These are phyloP conservation scores for Kalmanozyma brasiliensis DNA, from an alignment of 1,284 basidiomycete species.

Conservation along the genomic window DNA sequence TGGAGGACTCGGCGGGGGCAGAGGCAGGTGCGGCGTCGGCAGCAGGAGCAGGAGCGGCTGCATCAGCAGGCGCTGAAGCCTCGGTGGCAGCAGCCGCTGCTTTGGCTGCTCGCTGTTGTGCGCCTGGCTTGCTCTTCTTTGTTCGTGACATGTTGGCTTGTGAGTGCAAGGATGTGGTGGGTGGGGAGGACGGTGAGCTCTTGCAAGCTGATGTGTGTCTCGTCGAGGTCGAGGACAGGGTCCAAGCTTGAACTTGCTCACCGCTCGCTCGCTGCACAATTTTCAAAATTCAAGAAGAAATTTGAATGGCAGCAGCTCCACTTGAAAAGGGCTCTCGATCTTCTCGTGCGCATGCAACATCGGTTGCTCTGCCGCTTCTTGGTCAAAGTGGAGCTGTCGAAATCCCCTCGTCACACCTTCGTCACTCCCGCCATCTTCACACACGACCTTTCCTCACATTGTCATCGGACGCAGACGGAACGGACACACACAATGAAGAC, in stretches of 20 bases:
- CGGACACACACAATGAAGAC: constrained; percentile 43
- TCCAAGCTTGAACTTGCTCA: constrained; percentile 14
- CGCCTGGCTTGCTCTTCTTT: constrained; percentile 34
- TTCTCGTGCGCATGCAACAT: constrained; percentile 8
- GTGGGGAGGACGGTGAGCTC: not conserved
- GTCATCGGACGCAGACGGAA: not conserved
- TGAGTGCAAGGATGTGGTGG: not conserved
- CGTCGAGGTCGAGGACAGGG: constrained; percentile 1
- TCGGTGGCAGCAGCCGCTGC: constrained; percentile 11
- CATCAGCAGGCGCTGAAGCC: constrained; percentile 1
- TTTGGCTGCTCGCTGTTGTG: constrained; percentile 1
- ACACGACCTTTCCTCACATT: not conserved
- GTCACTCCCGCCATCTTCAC: not conserved
- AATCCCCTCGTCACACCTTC: not conserved
- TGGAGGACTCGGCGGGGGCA: not conserved
- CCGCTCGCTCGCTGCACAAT: not conserved
- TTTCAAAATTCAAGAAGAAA: constrained; percentile 42
- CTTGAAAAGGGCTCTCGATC: constrained; percentile 10
- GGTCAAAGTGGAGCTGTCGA: constrained; percentile 2
- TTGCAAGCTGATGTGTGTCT: not conserved
- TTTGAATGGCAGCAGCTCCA: constrained; percentile 19
- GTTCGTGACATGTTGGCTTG: constrained; percentile 24
- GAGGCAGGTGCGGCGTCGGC: not conserved
- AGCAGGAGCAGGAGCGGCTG: constrained; percentile 1
- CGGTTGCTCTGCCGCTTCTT: constrained; percentile 1